Evolutionary conservation across 805 yeast genomes (phyloP), one percentile per base, ranked within the genome.

Genomic region (Cyberlindnera xishuangbannaensis): DNA sequence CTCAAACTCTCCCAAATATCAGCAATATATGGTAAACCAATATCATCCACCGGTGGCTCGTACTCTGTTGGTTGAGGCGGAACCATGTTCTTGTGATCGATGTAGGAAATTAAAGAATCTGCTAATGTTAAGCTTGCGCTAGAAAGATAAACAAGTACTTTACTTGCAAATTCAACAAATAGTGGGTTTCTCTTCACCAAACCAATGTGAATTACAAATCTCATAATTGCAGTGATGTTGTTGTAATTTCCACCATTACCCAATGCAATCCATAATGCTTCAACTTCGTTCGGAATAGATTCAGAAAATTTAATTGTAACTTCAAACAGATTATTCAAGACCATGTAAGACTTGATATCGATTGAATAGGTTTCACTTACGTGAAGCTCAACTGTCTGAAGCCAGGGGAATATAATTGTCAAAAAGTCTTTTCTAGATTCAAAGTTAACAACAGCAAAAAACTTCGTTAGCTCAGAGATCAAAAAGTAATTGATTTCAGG

Each of bases 221-320:
- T 82, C 50, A 85, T 59, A 15, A 86, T 82, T 2, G 74, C 77
- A 28, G 76, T 76, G 15, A 80, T 78, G 48, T 90, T 87, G n/a
- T 63, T 67, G 19, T 73, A 69, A 18, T 73, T 69, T n/a, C 72
- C 69, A 5, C 82, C 84, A 31, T 72, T 75, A 1, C 94, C 95
- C n/a, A 92, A 63, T 0, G 97, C 90, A 5, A 84, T 86, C 99
- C 99, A 92, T 15, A 92, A 58, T 0, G 95, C 95, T 55, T 88
- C 97, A 9, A 92, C 85, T 47, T 87, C 97, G 47, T 81, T 82
- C 27, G 85, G 84, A 45, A 85, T 76, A 11, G 67, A 65, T 29
- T 80, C 78, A 32, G 88, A 76, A 46, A 80, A 83, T 38, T 76
- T 76, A 23, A 86, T 76, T 0, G 97, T 86, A 25, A 92, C 80